Base-by-base conservation (phyloP, 23 red algal species). In the Gracilaria vermiculophylla region DNA sequence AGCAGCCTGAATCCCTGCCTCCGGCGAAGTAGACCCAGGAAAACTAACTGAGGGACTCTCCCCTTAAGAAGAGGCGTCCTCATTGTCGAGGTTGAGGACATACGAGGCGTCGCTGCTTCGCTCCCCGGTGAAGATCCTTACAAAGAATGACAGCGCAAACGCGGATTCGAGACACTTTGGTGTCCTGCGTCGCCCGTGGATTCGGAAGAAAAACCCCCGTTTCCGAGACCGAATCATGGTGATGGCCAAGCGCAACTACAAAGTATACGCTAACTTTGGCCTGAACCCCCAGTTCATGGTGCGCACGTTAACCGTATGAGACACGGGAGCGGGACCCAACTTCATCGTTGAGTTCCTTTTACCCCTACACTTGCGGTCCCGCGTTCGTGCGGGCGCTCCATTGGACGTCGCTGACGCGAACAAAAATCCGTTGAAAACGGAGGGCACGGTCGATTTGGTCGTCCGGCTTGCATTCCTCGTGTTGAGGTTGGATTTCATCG, bases 21-120 rank as follows among this genome's bases (percentile, higher is more conserved):
- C n/a, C n/a, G n/a, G n/a, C n/a, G n/a, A n/a, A n/a, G n/a, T n/a
- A n/a, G 20, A n/a, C 56, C 19, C 6, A 62, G 10, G 56, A 5
- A 62, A 62, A 62, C 56, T 62, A 62, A 62, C 6, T 62, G 56
- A 62, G 56, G 56, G 56, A 62, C 11, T 62, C 56, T 62, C 56
- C 56, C 56, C 19, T 31, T 27, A 27, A 31, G 20, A n/a, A 9
- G 20, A 62, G 23, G 56, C 10, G 10, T 62, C 11, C 8, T n/a
- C n/a, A 62, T n/a, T n/a, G n/a, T n/a, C n/a, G n/a, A n/a, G n/a
- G n/a, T n/a, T n/a, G n/a, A n/a, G n/a, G n/a, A n/a, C n/a, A n/a
- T 31, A 9, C 56, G 56, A 62, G 56, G 56, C 56, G 56, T 31
- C 56, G 56, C 56, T 21, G 56, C 56, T 31, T 62, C 56, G 56